phyloP scores from a whole-genome alignment of 169 alveolate species.

The Plasmodium gonderi region DNA sequence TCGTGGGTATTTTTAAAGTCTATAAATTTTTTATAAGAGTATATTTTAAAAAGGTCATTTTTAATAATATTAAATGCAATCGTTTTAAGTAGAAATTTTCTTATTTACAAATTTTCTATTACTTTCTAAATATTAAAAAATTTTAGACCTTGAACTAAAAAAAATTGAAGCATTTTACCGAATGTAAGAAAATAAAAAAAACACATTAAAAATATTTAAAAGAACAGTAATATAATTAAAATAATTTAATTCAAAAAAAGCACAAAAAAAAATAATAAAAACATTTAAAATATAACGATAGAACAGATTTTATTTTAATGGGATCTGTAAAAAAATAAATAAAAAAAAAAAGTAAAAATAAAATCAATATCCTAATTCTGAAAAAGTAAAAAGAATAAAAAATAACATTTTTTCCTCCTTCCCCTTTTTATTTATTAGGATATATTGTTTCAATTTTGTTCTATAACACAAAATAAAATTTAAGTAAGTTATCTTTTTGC shows the following conservation, averaged over 20 bases:
- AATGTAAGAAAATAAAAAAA: not conserved
- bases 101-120: not conserved
- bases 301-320: no score
- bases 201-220: not conserved
- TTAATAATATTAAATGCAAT: not conserved
- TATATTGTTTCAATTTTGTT: not conserved
- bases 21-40: not conserved
- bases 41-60: not conserved
- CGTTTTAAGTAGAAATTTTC: not conserved
- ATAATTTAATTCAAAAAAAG: not conserved
- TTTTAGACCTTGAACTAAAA: not conserved
- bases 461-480: not conserved
- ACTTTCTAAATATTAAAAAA: not conserved
- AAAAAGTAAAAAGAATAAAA: not conserved
- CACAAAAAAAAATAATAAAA: not conserved
- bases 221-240: not conserved
- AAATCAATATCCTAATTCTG: no score
- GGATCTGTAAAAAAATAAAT: no score
- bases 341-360: no score
- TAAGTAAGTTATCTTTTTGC: not conserved
- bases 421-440: not conserved
- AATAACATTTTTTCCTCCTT: not conserved
- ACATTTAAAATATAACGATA: not conserved
- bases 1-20: not conserved
- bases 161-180: no score